A percentile compares a stretch with the other conserved stretches of the same genome.
Evolutionary conservation across 1,284 basidiomycete genomes (phyloP).

Genomic region (Tylopilus orsonianus): DNA sequence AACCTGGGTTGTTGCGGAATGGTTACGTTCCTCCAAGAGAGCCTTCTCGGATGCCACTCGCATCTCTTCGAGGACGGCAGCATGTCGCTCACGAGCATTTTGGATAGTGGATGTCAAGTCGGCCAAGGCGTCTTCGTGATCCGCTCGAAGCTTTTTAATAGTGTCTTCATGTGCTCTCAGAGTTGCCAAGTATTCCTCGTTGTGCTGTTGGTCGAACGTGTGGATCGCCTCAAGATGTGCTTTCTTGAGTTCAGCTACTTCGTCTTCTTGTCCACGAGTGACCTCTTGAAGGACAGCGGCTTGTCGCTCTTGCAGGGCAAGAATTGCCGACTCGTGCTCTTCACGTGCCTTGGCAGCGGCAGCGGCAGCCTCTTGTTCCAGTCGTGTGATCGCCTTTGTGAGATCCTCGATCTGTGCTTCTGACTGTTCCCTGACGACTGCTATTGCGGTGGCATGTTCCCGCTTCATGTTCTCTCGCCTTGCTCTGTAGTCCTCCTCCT

Average conservation of each 20-base stretch:
- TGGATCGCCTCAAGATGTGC: slow-evolving; percentile 43
- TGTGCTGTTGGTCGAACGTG: slow-evolving; percentile 27
- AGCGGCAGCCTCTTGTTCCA: slow-evolving; percentile 45
- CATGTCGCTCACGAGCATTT: slow-evolving; percentile 47
- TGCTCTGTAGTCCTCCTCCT: slow-evolving; percentile 57
- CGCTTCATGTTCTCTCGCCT: slow-evolving; percentile 42
- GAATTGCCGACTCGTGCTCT: slow-evolving; percentile 53
- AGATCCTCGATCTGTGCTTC: slow-evolving; percentile 52
- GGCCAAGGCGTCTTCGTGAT: slow-evolving; percentile 47
- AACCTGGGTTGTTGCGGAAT: slow-evolving; percentile 39
- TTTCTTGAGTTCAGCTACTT: slow-evolving; percentile 46
- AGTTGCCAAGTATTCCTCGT: slow-evolving; percentile 38
- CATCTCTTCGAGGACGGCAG: slow-evolving; percentile 41
- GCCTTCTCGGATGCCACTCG: slow-evolving; percentile 39
- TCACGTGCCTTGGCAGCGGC: slow-evolving; percentile 42
- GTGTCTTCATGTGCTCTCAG: slow-evolving; percentile 41
- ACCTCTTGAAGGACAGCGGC: slow-evolving; percentile 52
- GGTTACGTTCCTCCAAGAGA: slow-evolving; percentile 42
- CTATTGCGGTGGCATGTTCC: slow-evolving; percentile 40
- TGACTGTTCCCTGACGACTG: slow-evolving; percentile 35
- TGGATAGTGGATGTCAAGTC: slow-evolving; percentile 44
- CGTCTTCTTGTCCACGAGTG: slow-evolving; percentile 53
- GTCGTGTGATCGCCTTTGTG: slow-evolving; percentile 42
- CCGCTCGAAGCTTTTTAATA: slow-evolving; percentile 40
- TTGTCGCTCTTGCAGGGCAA: slow-evolving; percentile 55